Percentiles rank a stretch among this genome's conserved stretches.
Conservation (phyloP, 305 asterid species). For the Rubia balearica region DNA sequence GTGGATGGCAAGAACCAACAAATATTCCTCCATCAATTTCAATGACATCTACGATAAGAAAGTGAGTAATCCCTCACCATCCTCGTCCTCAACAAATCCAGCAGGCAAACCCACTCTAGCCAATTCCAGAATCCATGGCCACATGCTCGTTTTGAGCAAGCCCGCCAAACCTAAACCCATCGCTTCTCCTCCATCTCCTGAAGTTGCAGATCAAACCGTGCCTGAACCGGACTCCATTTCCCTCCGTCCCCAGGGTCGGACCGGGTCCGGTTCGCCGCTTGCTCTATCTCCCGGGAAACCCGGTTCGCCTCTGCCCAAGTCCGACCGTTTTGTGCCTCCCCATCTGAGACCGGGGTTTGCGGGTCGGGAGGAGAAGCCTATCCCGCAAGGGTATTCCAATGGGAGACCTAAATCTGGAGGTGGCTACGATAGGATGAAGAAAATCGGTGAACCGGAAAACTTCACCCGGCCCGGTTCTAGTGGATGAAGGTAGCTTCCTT, state of each 20-base stretch:
- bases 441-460: constrained; percentile 31
- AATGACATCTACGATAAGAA: constrained; percentile 68
- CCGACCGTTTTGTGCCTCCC: constrained; percentile 61
- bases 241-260: constrained; percentile 61
- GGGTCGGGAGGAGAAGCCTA: constrained; percentile 61
- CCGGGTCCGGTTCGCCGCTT: constrained; percentile 41
- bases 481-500: constrained; percentile 40
- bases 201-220: constrained; percentile 29
- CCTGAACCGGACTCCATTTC: constrained; percentile 42
- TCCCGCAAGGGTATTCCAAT: constrained; percentile 23
- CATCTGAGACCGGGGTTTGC: constrained; percentile 75
- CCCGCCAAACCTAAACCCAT: constrained; percentile 58
- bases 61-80: constrained; percentile 19
- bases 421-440: constrained; percentile 41
- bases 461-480: constrained; percentile 47
- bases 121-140: constrained; percentile 72
- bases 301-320: constrained; percentile 35
- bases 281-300: constrained; percentile 28
- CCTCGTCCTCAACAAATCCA: not conserved
- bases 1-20: constrained; percentile 88
- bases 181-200: constrained; percentile 17
- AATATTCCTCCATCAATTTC: constrained; percentile 66
- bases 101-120: constrained; percentile 30
- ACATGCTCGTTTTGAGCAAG: constrained; percentile 70
- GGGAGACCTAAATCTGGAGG: constrained; percentile 68